phyloP scores from a whole-genome alignment of 495 filamentous ascomycete genomes.

The Parathielavia hyrcaniae region DNA sequence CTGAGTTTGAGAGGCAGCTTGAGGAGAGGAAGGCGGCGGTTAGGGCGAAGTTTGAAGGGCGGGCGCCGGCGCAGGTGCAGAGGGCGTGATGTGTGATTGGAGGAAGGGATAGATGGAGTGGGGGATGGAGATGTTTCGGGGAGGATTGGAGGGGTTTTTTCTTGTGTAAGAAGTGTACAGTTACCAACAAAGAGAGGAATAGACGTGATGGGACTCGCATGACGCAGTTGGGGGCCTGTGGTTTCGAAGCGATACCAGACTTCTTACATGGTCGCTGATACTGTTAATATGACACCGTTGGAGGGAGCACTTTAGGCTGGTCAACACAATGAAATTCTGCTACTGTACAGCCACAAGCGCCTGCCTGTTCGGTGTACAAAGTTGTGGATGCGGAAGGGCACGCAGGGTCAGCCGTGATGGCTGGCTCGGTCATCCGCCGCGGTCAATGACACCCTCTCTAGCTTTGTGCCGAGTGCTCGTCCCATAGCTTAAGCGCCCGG shows the following conservation, averaged over 20 bases:
- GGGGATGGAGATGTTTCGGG: too few relatives aligned
- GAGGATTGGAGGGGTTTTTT: not conserved
- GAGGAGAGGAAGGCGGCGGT: conserved; percentile 32
- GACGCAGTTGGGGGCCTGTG: too few relatives aligned
- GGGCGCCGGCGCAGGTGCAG: not conserved
- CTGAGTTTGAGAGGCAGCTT: conserved; percentile 46
- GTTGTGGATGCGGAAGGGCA: not conserved
- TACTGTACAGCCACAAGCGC: conserved; percentile 8
- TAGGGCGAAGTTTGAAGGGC: conserved; percentile 9
- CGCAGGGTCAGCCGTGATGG: not conserved
- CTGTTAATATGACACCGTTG: too few relatives aligned
- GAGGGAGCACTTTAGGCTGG: not conserved
- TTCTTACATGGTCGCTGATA: too few relatives aligned
- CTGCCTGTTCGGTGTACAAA: not conserved
- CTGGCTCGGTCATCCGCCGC: not conserved
- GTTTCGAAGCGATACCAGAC: too few relatives aligned
- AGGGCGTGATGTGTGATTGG: not conserved
- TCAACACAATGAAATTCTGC: not conserved
- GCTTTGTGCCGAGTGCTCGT: not conserved
- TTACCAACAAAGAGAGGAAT: not conserved
- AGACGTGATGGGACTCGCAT: not conserved
- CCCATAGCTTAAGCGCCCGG: conserved; percentile 51
- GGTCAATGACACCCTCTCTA: not conserved
- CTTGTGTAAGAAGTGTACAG: not conserved
- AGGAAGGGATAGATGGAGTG: not conserved